A percentile compares a stretch with the other conserved stretches of the same genome.
Evolutionary conservation across 306 rosid species (phyloP).

Genomic region (Begonia loranthoides): DNA sequence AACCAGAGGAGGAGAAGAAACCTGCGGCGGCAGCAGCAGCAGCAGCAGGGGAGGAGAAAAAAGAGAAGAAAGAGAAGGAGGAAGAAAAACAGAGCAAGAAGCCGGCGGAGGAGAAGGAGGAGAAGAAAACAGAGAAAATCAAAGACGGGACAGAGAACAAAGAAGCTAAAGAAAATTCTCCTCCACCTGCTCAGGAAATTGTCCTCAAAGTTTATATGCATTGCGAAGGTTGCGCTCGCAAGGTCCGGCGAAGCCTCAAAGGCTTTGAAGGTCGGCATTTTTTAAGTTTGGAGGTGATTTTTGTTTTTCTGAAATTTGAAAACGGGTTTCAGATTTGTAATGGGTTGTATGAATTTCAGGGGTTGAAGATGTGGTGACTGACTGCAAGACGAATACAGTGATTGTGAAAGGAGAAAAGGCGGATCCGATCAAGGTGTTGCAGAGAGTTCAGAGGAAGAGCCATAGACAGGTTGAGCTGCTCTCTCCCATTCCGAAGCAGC

Average conservation of each 20-base stretch:
- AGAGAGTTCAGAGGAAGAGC: constrained; percentile 81
- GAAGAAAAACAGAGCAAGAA: constrained; percentile 8
- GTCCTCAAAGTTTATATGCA: constrained; percentile 87
- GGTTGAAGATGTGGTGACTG: constrained; percentile 68
- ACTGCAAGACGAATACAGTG: constrained; percentile 62
- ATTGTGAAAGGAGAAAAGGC: constrained; percentile 87
- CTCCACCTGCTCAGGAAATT: constrained; percentile 51
- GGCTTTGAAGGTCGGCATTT: constrained; percentile 53
- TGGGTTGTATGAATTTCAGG: constrained; percentile 24
- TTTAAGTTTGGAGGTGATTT: neutral
- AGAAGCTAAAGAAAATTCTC: constrained; percentile 5
- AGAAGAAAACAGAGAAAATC: constrained; percentile 20
- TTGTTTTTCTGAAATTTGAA: neutral
- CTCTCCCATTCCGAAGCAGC: constrained; percentile 79
- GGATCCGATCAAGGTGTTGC: constrained; percentile 71
- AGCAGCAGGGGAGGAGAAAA: constrained; percentile 13
- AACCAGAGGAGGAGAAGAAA: constrained; percentile 22
- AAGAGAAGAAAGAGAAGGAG: constrained; percentile 17
- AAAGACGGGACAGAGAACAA: constrained; percentile 7
- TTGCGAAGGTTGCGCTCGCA: constrained; percentile 96
- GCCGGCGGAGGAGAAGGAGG: constrained; percentile 22
- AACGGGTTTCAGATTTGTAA: neutral
- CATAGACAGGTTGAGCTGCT: constrained; percentile 80
- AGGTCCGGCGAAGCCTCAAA: constrained; percentile 71
- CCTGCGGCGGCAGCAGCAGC: constrained; percentile 7